Percentiles rank a stretch among this genome's conserved stretches.
phyloP scores from a whole-genome alignment of 176 grass and related monocot genomes.

The Oryza glaberrima region DNA sequence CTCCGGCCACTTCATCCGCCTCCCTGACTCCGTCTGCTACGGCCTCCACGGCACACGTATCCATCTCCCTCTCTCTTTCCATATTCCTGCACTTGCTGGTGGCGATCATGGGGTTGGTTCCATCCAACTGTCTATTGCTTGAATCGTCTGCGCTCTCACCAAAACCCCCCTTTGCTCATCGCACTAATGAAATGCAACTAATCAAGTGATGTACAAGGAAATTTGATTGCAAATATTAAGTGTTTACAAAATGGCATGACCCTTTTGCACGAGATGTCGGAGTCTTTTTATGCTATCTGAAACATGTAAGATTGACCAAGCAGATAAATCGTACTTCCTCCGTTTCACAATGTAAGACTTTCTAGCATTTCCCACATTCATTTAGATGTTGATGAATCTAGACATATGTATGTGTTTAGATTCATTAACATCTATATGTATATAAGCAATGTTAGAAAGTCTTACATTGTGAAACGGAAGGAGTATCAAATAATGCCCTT shows the following conservation, averaged over 20 bases:
- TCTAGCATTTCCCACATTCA: too few species aligned
- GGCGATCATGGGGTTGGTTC: background rate
- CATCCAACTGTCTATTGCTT: background rate
- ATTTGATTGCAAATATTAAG: background rate
- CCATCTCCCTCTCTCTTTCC: background rate
- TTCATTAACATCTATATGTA: too few species aligned
- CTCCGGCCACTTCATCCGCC: constrained; percentile 91
- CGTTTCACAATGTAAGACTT: too few species aligned
- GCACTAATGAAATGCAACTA: too few species aligned
- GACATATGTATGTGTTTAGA: too few species aligned
- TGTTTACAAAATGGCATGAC: background rate
- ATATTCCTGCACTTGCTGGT: constrained; percentile 2
- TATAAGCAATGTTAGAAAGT: too few species aligned
- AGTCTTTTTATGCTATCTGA: background rate
- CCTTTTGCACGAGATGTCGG: background rate
- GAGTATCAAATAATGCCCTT: background rate
- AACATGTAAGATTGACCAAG: background rate
- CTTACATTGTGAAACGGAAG: too few species aligned
- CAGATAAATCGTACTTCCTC: background rate
- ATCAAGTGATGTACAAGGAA: too few species aligned
- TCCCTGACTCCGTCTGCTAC: constrained; percentile 77
- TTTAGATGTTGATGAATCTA: too few species aligned
- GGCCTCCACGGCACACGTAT: constrained; percentile 89
- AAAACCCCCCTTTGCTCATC: background rate
- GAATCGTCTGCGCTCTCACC: constrained; percentile 20